These are phyloP conservation scores for Psilocybe tampanensis DNA, from an alignment of 768 basidiomycete genomes.

Conservation along the genomic window DNA sequence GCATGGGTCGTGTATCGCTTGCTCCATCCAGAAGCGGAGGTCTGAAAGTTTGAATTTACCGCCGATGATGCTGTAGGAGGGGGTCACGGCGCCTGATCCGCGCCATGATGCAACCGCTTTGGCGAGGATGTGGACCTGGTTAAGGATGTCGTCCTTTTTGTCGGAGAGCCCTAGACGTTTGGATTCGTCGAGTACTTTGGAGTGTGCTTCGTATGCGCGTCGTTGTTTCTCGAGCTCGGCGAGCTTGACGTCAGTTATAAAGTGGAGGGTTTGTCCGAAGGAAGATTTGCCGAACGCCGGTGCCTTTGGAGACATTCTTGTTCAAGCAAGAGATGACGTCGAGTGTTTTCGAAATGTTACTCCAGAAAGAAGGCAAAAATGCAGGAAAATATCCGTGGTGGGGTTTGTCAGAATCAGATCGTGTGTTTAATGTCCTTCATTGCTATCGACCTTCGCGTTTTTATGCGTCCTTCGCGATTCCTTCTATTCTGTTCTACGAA, in stretches of 20 bases:
- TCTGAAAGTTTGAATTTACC: conserved; percentile 19
- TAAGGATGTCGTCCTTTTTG: conserved; percentile 24
- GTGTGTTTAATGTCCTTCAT: too few species aligned
- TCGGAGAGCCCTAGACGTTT: conserved; percentile 23
- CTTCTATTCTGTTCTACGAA: too few species aligned
- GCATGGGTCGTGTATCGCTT: conserved; percentile 42
- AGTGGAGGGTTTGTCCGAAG: conserved; percentile 43
- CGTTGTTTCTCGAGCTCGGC: conserved; percentile 45
- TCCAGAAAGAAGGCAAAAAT: too few species aligned
- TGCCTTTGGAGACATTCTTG: too few species aligned
- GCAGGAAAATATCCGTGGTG: too few species aligned
- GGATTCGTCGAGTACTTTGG: conserved; percentile 33
- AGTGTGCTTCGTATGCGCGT: conserved; percentile 36
- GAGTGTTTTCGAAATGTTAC: too few species aligned
- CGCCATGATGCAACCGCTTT: conserved; percentile 38
- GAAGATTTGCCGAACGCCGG: too few species aligned
- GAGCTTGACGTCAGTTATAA: conserved; percentile 47
- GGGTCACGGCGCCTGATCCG: conserved; percentile 32
- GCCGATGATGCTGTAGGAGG: conserved; percentile 15
- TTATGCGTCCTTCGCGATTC: too few species aligned
- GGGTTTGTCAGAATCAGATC: too few species aligned
- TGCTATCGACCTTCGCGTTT: too few species aligned
- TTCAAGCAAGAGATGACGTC: too few species aligned
- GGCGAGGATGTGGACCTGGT: conserved; percentile 35
- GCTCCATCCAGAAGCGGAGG: conserved; percentile 39